Percentiles rank a stretch among this genome's conserved stretches.
Evolutionary conservation across 2,329 filamentous ascomycete genomes (phyloP).

Genomic region (Colletotrichum sublineola): DNA sequence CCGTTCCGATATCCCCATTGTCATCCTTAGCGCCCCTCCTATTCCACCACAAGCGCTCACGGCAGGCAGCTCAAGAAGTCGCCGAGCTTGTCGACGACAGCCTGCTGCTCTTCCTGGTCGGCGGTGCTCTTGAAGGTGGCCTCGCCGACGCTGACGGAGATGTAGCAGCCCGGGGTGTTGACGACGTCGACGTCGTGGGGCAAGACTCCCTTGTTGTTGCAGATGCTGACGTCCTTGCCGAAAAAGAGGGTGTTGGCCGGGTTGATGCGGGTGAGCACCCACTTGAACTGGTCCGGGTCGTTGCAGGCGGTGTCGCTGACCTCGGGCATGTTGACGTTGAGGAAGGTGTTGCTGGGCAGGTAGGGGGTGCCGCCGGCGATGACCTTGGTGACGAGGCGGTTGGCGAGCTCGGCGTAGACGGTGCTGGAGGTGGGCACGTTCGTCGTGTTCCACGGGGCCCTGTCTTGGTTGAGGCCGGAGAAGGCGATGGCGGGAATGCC

Average conservation of each 20-base stretch:
- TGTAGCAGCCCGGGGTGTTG: slow-evolving; percentile 65
- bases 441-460: neutral
- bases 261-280: slow-evolving; percentile 74
- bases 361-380: slow-evolving; percentile 71
- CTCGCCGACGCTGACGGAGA: slow-evolving; percentile 75
- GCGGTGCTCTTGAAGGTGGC: slow-evolving; percentile 65
- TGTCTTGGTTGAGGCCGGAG: neutral
- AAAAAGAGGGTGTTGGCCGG: slow-evolving; percentile 50
- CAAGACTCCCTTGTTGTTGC: slow-evolving; percentile 68
- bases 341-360: slow-evolving; percentile 68
- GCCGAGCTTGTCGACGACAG: slow-evolving; percentile 64
- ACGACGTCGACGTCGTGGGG: slow-evolving; percentile 66
- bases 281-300: slow-evolving; percentile 68
- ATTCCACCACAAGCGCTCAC: slow-evolving; percentile 14
- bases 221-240: slow-evolving; percentile 71
- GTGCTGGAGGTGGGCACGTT: neutral
- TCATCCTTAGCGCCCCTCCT: too few relatives aligned
- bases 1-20: neutral
- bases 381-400: slow-evolving; percentile 68
- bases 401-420: slow-evolving; percentile 51
- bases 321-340: slow-evolving; percentile 77
- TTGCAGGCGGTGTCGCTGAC: slow-evolving; percentile 56
- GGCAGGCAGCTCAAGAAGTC: slow-evolving; percentile 62
- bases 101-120: slow-evolving; percentile 62
- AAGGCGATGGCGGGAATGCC: neutral